Evolutionary conservation across 768 basidiomycete genomes (phyloP).

Genomic region (Epithele typhae): DNA sequence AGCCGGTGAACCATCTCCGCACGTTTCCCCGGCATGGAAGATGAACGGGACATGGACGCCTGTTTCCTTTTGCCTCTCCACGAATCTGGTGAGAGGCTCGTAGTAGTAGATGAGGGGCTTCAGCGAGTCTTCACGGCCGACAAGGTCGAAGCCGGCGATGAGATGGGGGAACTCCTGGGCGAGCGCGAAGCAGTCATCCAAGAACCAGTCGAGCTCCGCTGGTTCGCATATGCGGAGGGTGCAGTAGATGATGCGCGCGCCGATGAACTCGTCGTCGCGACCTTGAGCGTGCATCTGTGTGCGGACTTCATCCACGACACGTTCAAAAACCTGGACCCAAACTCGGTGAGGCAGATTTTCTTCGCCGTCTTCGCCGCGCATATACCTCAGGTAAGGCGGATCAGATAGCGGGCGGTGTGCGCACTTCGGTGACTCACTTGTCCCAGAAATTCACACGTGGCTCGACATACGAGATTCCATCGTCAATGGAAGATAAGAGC

Average conservation of each 20-base stretch:
- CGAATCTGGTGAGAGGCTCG: slow-evolving; percentile 56
- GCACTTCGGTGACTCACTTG: slow-evolving; percentile 34
- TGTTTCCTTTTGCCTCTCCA: slow-evolving; percentile 48
- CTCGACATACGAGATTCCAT: slow-evolving; percentile 72
- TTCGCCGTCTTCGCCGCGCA: slow-evolving; percentile 52
- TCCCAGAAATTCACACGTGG: slow-evolving; percentile 58
- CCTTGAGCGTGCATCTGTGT: slow-evolving; percentile 46
- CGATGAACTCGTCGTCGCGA: slow-evolving; percentile 58
- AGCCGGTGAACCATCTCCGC: slow-evolving; percentile 67
- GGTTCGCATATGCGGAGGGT: slow-evolving; percentile 52
- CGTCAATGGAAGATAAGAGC: slow-evolving; percentile 55
- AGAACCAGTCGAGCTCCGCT: slow-evolving; percentile 58
- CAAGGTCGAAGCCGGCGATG: slow-evolving; percentile 75
- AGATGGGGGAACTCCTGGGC: slow-evolving; percentile 73
- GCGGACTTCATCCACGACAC: slow-evolving; percentile 49
- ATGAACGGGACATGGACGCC: slow-evolving; percentile 70
- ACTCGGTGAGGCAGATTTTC: slow-evolving; percentile 55
- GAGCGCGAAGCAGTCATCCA: slow-evolving; percentile 70
- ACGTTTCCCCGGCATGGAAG: slow-evolving; percentile 78
- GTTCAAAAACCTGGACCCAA: slow-evolving; percentile 52
- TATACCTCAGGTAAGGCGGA: slow-evolving; percentile 37
- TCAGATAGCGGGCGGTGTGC: background rate
- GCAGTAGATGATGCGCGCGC: slow-evolving; percentile 71
- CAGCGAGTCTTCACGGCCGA: slow-evolving; percentile 65
- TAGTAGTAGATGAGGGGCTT: slow-evolving; percentile 61